Evolutionary conservation across 148 eudicot species (phyloP), one percentile per base, ranked within the genome.

Genomic region (Rhododendron griersonianum): DNA sequence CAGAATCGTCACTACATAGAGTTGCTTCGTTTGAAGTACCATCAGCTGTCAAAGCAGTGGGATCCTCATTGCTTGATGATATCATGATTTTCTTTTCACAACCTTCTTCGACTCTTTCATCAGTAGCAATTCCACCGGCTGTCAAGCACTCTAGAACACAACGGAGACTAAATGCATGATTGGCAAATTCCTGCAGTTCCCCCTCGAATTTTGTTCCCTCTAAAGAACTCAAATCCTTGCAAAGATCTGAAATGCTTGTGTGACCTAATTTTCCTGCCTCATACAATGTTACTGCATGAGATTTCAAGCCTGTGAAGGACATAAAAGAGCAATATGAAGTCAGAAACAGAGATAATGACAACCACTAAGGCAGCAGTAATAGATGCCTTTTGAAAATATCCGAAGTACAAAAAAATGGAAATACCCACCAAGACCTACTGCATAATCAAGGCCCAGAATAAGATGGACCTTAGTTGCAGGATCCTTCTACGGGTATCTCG

Each of bases 201-300:
- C 99, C 99, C 90, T 97, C 99, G 87, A 97, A 97, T 82, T 91
- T 97, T 78, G 98, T 88, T 85, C 98, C 98, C 91, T 97, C 98
- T 79, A 97, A 92, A 86, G 98, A 94, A 80, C 95, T 87, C 85
- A 97, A 93, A 89, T 97, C 99, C 87, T 90, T 93, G 92, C 99
- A 97, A 87, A 97, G 98, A 90, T 97, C 98, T 82, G 93, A 88
- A 91, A 97, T 97, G 91, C 98, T 92, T 77, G 98, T 88, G 90
- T 95, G 95, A 84, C 96, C 98, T 83, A 97, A 92, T 91, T 97
- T 97, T 50, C 98, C 99, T 13, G 99, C 99, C 93, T 97, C 99
- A 81, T 97, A 97, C 83, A 97, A 87, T 65, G 98, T 97, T 28
- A 97, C 99, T 84, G 99, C 98, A 91, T 97, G 99, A 82, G 98